These are phyloP conservation scores for Solanum chacoense DNA, from an alignment of 305 asterid species.

Conservation along the genomic window DNA sequence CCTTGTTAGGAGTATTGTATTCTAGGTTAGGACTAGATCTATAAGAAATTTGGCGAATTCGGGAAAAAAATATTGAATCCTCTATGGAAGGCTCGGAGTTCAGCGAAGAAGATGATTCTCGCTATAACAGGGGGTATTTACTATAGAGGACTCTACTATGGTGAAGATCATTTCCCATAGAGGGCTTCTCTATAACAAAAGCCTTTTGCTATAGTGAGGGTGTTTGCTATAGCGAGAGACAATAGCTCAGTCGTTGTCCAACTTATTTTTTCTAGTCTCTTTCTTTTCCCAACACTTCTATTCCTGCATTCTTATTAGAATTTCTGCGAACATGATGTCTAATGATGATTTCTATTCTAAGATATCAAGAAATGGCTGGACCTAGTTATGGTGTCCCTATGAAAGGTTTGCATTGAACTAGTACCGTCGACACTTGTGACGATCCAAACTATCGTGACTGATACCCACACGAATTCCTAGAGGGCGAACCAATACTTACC, in stretches of 20 bases:
- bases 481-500: not conserved
- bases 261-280: not conserved
- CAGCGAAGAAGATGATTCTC: not conserved
- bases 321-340: not conserved
- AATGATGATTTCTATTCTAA: not conserved
- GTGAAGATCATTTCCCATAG: not conserved
- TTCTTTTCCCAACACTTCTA: not conserved
- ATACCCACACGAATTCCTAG: not conserved
- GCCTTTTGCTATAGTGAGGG: not conserved
- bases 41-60: not conserved
- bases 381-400: not conserved
- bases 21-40: not conserved
- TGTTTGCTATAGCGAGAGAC: not conserved
- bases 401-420: not conserved
- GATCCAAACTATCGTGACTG: not conserved
- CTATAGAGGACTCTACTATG: not conserved
- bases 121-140: not conserved
- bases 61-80: not conserved
- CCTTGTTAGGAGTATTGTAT: not conserved
- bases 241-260: not conserved
- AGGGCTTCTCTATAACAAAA: not conserved
- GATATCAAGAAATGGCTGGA: not conserved
- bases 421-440: not conserved
- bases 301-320: not conserved
- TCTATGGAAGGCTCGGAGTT: not conserved